A percentile compares a stretch with the other conserved stretches of the same genome.
Conservation (phyloP, 1,284 basidiomycete genomes). For the Leccinum cinnamomeum region DNA sequence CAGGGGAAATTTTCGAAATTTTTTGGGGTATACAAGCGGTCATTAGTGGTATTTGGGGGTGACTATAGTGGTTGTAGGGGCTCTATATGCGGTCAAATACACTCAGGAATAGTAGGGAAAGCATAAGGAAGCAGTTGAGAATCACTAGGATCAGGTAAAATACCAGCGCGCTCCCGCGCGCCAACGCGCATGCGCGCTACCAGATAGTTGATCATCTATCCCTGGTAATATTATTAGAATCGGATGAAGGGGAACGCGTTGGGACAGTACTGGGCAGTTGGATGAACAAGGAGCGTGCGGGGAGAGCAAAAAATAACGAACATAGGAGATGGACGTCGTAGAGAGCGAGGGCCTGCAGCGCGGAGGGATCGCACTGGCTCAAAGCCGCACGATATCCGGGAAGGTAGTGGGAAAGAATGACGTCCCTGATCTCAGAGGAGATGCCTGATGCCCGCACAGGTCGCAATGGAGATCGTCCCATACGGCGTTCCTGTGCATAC, state of each 20-base stretch:
- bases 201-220: too few species aligned
- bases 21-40: too few species aligned
- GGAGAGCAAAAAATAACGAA: conserved; percentile 39
- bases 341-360: conserved; percentile 50
- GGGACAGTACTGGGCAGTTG: conserved; percentile 54
- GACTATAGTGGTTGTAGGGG: too few species aligned
- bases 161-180: too few species aligned
- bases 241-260: conserved; percentile 56
- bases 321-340: conserved; percentile 60
- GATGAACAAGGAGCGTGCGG: conserved; percentile 11
- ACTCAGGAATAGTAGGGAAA: too few species aligned
- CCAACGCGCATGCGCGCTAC: too few species aligned
- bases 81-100: too few species aligned
- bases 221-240: background rate
- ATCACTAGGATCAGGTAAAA: too few species aligned
- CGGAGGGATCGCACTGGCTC: conserved; percentile 32
- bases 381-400: conserved; percentile 51
- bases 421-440: conserved; percentile 41
- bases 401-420: conserved; percentile 58
- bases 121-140: too few species aligned
- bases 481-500: conserved; percentile 30
- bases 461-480: conserved; percentile 56
- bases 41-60: too few species aligned
- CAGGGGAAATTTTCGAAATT: too few species aligned
- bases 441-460: conserved; percentile 47